Conservation (phyloP, 2,329 filamentous ascomycete species). For the Phoma herbarum region DNA sequence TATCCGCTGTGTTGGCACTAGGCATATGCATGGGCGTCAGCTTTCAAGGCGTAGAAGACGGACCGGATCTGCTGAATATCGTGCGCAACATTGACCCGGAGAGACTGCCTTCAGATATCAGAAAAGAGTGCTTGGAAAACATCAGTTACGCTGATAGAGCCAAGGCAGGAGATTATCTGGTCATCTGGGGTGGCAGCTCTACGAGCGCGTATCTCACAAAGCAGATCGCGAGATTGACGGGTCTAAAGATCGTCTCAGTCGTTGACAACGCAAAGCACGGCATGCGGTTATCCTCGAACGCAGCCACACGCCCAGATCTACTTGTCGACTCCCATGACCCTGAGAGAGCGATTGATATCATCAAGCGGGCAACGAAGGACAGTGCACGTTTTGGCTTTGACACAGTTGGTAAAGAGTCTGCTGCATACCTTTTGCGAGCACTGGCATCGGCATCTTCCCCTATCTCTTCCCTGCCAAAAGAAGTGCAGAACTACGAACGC, state of each 20-base stretch:
- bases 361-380: slow-evolving; percentile 66
- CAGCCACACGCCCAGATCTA: slow-evolving; percentile 65
- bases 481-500: slow-evolving; percentile 17
- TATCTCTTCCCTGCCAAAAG: slow-evolving; percentile 22
- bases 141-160: slow-evolving; percentile 64
- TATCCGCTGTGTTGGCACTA: slow-evolving; percentile 71
- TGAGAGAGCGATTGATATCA: slow-evolving; percentile 70
- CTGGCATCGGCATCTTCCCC: slow-evolving; percentile 48
- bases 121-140: slow-evolving; percentile 68
- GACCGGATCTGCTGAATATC: slow-evolving; percentile 67
- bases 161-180: slow-evolving; percentile 71
- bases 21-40: slow-evolving; percentile 75
- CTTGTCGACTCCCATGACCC: slow-evolving; percentile 74
- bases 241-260: slow-evolving; percentile 70
- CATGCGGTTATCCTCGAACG: slow-evolving; percentile 45
- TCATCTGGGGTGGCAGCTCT: slow-evolving; percentile 77
- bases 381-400: slow-evolving; percentile 74
- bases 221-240: slow-evolving; percentile 73
- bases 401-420: slow-evolving; percentile 71
- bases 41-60: slow-evolving; percentile 62
- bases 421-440: slow-evolving; percentile 64
- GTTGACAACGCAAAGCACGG: slow-evolving; percentile 75
- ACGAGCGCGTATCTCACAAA: slow-evolving; percentile 73
- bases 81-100: slow-evolving; percentile 59
- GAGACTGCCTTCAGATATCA: slow-evolving; percentile 67